These are phyloP conservation scores for Mycena latifolia DNA, from an alignment of 768 basidiomycete species.

Conservation along the genomic window DNA sequence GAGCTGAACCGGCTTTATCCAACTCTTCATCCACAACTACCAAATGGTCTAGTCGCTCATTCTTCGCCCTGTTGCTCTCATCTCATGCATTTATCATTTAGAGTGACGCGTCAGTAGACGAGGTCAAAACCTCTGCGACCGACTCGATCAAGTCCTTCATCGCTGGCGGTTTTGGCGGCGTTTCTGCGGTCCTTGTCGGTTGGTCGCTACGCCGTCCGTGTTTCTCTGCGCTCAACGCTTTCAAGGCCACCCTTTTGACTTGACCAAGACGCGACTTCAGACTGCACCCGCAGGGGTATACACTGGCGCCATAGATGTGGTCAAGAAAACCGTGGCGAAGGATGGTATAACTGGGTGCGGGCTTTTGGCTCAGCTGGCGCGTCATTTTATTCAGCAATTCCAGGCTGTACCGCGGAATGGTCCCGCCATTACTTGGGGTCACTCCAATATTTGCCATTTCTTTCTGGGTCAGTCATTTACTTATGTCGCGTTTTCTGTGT, in stretches of 20 bases:
- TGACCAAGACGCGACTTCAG: slow-evolving; percentile 96
- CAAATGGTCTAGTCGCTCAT: slow-evolving; percentile 3
- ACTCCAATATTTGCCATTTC: slow-evolving; percentile 98
- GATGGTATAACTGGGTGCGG: slow-evolving; percentile 90
- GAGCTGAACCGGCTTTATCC: slow-evolving; percentile 5
- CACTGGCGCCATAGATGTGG: slow-evolving; percentile 93
- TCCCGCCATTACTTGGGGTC: slow-evolving; percentile 93
- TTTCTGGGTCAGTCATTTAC: slow-evolving; percentile 82
- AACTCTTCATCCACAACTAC: neutral
- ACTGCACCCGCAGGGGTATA: slow-evolving; percentile 92
- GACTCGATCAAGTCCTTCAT: slow-evolving; percentile 86
- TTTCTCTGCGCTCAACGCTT: slow-evolving; percentile 7
- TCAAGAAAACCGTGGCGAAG: slow-evolving; percentile 89
- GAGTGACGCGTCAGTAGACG: slow-evolving; percentile 52
- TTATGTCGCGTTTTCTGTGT: slow-evolving; percentile 23
- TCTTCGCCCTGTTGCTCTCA: neutral
- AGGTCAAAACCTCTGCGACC: slow-evolving; percentile 54
- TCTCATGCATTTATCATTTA: neutral
- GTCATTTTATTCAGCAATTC: slow-evolving; percentile 9
- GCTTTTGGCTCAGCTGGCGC: neutral
- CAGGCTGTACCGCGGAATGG: slow-evolving; percentile 93
- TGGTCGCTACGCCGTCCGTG: slow-evolving; percentile 45
- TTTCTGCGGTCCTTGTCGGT: slow-evolving; percentile 92
- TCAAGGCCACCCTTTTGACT: slow-evolving; percentile 95
- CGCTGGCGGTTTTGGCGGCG: slow-evolving; percentile 94